Percentiles rank a stretch among this genome's conserved stretches.
These are phyloP conservation scores for Rubus parviflorus DNA, from an alignment of 306 rosid species.

Conservation along the genomic window DNA sequence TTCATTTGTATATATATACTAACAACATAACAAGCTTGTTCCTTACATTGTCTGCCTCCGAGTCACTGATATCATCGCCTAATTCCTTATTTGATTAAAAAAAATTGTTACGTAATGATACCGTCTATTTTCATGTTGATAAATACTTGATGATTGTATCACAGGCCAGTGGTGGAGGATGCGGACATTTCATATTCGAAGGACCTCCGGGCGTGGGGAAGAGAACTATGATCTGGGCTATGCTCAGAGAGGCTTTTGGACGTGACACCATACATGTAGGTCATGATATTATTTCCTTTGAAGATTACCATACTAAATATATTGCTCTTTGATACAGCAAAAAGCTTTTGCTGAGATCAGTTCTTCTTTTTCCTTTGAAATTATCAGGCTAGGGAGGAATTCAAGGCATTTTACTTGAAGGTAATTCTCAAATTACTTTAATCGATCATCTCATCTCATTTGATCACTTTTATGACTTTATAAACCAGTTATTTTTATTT, in stretches of 20 bases:
- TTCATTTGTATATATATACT: neutral
- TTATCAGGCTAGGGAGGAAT: slow-evolving; percentile 53
- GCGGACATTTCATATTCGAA: slow-evolving; percentile 73
- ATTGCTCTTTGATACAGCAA: neutral
- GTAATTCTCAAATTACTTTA: slow-evolving; percentile 30
- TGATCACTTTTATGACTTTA: neutral
- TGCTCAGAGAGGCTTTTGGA: slow-evolving; percentile 75
- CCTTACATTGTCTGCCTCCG: too few relatives aligned
- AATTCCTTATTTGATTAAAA: too few relatives aligned
- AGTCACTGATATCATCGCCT: too few relatives aligned
- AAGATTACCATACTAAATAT: neutral
- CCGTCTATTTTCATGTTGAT: neutral
- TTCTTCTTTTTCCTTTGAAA: neutral
- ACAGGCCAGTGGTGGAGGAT: slow-evolving; percentile 45
- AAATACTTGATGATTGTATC: neutral
- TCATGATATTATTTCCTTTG: neutral
- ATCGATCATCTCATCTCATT: neutral
- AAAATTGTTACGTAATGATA: neutral
- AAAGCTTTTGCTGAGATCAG: neutral
- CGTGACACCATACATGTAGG: slow-evolving; percentile 44
- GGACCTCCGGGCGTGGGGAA: slow-evolving; percentile 82
- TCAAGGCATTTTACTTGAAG: slow-evolving; percentile 48
- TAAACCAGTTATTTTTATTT: too few relatives aligned
- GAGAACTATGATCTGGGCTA: slow-evolving; percentile 81
- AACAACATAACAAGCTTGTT: neutral